These are phyloP conservation scores for Acacia concinna DNA, from an alignment of 331 rosid genomes.

Conservation along the genomic window DNA sequence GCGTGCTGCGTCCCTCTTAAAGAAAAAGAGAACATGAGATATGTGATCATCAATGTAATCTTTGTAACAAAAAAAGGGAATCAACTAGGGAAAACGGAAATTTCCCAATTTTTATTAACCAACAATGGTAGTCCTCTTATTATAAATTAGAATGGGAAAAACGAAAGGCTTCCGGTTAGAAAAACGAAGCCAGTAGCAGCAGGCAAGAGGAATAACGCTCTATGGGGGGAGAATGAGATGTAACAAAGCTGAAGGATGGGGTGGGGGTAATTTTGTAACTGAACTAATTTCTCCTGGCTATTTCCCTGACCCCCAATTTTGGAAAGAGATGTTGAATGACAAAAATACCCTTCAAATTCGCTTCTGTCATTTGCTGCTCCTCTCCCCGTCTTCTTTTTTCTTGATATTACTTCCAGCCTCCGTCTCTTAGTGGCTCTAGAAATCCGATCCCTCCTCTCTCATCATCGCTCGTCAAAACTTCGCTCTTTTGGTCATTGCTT, in stretches of 20 bases:
- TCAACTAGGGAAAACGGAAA: neutral
- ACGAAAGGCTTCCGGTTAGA: neutral
- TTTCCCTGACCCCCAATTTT: neutral
- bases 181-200: neutral
- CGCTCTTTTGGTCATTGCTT: neutral
- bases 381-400: neutral
- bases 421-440: neutral
- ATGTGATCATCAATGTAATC: neutral
- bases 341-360: neutral
- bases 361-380: neutral
- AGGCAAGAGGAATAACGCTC: neutral
- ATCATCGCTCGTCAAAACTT: neutral
- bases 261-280: neutral
- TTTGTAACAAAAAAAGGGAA: neutral
- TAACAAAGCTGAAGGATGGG: neutral
- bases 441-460: neutral
- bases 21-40: slow-evolving; percentile 54
- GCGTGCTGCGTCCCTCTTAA: slow-evolving; percentile 70
- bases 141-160: neutral
- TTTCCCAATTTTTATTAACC: neutral
- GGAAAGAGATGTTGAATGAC: neutral
- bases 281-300: neutral
- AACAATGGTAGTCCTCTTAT: neutral
- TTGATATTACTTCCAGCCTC: neutral
- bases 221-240: neutral